Percentiles rank a stretch among this genome's conserved stretches.
Evolutionary conservation across 352 stramenopile species (phyloP).

Genomic region (Phytophthora sp.): DNA sequence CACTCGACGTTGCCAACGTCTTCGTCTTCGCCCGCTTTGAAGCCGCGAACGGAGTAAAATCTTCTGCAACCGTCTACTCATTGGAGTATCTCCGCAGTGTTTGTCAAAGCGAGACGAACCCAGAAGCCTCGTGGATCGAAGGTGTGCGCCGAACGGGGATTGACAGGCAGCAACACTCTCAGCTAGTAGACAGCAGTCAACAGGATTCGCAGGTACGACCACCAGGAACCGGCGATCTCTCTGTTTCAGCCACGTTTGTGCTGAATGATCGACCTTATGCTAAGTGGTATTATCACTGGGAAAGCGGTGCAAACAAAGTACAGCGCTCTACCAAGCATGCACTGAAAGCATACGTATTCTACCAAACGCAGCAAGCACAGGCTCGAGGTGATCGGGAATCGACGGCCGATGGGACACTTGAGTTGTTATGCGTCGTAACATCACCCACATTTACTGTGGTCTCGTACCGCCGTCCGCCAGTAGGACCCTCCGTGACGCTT

Average conservation of each 20-base stretch:
- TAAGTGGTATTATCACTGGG: constrained; percentile 68
- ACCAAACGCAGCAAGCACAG: not conserved
- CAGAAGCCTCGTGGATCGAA: constrained; percentile 67
- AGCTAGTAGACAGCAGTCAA: too few relatives aligned
- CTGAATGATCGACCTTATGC: constrained; percentile 46
- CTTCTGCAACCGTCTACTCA: not conserved
- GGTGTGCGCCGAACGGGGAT: constrained; percentile 16
- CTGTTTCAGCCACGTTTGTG: constrained; percentile 13
- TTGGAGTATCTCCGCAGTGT: constrained; percentile 28
- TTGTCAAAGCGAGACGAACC: constrained; percentile 53
- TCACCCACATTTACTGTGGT: constrained; percentile 41
- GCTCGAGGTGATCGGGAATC: not conserved
- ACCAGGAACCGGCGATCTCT: not conserved
- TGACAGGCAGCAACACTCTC: not conserved
- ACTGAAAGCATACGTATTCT: constrained; percentile 52
- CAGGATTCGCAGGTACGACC: too few relatives aligned
- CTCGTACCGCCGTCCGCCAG: constrained; percentile 40
- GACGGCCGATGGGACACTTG: not conserved
- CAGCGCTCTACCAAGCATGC: constrained; percentile 57
- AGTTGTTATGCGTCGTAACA: constrained; percentile 32
- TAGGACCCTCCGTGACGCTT: too few relatives aligned
- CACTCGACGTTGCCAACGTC: constrained; percentile 12
- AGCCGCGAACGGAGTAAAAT: constrained; percentile 28
- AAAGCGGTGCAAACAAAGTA: constrained; percentile 48
- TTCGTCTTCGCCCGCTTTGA: constrained; percentile 42